These are phyloP conservation scores for Pezicula radicicola DNA, from an alignment of 2,329 filamentous ascomycete genomes.

Conservation along the genomic window DNA sequence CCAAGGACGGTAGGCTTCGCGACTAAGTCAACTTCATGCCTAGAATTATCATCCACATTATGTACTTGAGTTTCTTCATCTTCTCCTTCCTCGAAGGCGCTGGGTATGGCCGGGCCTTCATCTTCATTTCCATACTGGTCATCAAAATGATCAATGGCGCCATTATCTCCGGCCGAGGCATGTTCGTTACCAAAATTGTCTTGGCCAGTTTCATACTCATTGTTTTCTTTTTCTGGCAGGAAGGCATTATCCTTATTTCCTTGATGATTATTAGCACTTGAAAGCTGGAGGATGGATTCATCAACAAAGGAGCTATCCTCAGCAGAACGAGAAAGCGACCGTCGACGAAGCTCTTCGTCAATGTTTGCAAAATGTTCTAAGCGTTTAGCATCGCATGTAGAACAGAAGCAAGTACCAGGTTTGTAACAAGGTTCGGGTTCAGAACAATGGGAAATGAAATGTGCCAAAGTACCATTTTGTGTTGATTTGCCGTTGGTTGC, in stretches of 20 bases:
- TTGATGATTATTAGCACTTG: constrained; percentile 13
- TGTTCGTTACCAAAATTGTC: not conserved
- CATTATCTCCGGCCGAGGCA: not conserved
- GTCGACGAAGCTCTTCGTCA: constrained; percentile 19
- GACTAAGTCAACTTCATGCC: too few relatives aligned
- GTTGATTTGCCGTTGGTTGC: constrained; percentile 8
- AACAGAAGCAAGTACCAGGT: constrained; percentile 22
- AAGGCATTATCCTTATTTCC: constrained; percentile 1
- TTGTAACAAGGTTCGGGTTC: constrained; percentile 18
- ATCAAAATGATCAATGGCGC: not conserved
- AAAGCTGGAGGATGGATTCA: not conserved
- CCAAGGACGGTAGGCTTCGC: too few relatives aligned
- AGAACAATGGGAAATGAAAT: constrained; percentile 21
- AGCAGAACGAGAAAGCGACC: constrained; percentile 13
- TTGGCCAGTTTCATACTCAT: constrained; percentile 6
- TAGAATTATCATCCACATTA: too few relatives aligned
- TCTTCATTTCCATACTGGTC: not conserved
- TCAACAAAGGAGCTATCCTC: constrained; percentile 1
- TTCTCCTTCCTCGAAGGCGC: not conserved
- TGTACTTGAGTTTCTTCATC: not conserved
- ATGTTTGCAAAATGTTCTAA: constrained; percentile 17
- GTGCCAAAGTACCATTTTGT: constrained; percentile 21
- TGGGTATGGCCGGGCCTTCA: not conserved
- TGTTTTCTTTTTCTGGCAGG: not conserved
- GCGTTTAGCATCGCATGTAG: constrained; percentile 19